Percentiles rank a stretch among this genome's conserved stretches.
phyloP scores from a whole-genome alignment of 2,329 filamentous ascomycete species.

The Apiospora sp. region DNA sequence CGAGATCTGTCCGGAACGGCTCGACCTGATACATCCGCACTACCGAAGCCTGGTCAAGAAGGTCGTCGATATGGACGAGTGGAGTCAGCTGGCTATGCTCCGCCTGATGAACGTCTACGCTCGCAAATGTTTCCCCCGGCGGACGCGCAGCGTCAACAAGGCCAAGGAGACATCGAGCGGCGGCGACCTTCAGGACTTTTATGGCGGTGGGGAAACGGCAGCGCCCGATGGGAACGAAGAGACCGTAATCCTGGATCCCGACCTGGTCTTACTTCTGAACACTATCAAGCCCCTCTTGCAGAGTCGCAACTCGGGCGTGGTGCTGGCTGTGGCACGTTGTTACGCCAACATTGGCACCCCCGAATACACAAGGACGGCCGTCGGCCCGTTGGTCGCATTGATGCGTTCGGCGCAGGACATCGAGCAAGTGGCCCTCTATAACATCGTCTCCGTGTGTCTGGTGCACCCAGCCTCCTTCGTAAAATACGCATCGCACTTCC shows the following conservation, averaged over 20 bases:
- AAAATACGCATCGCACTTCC: slow-evolving; percentile 87
- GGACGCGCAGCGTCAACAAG: slow-evolving; percentile 66
- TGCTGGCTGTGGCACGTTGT: slow-evolving; percentile 84
- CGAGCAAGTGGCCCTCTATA: slow-evolving; percentile 88
- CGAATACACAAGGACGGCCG: slow-evolving; percentile 75
- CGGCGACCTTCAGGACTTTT: slow-evolving; percentile 74
- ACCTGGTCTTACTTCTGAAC: slow-evolving; percentile 82
- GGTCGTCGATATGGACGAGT: slow-evolving; percentile 98
- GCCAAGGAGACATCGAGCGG: slow-evolving; percentile 40
- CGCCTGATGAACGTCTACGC: slow-evolving; percentile 85
- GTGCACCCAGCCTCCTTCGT: slow-evolving; percentile 81
- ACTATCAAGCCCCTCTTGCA: slow-evolving; percentile 85
- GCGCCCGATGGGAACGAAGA: slow-evolving; percentile 57
- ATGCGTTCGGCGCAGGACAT: slow-evolving; percentile 87
- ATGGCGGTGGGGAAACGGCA: slow-evolving; percentile 68
- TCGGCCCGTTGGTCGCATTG: slow-evolving; percentile 87
- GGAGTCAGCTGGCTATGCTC: slow-evolving; percentile 88
- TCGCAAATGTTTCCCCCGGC: slow-evolving; percentile 83
- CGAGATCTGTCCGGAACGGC: slow-evolving; percentile 85
- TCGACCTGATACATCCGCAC: slow-evolving; percentile 90
- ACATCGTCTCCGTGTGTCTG: slow-evolving; percentile 92
- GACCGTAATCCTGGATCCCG: slow-evolving; percentile 75
- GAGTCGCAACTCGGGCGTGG: slow-evolving; percentile 91
- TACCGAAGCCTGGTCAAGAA: slow-evolving; percentile 88
- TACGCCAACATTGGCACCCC: slow-evolving; percentile 85